Conservation (phyloP, 2,329 filamentous ascomycete genomes). For the Clathrospora elynae region DNA sequence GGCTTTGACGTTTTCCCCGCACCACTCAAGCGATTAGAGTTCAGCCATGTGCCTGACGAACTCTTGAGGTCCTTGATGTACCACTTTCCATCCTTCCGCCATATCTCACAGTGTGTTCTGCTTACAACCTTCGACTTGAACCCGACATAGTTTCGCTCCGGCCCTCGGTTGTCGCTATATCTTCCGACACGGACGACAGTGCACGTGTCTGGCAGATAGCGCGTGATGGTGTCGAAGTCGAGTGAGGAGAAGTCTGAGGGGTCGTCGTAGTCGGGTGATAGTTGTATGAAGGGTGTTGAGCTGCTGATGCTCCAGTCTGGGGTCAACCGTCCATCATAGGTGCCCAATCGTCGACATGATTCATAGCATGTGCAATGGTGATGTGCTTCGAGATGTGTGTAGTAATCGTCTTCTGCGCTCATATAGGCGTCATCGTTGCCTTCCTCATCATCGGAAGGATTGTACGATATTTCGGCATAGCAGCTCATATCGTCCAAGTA, state of each 20-base stretch:
- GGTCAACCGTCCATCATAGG: too few relatives aligned
- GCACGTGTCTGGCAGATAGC: not conserved
- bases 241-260: too few relatives aligned
- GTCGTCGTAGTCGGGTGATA: not conserved
- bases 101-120: not conserved
- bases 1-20: not conserved
- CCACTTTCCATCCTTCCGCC: not conserved
- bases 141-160: not conserved
- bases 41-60: not conserved
- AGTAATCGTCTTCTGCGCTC: too few relatives aligned
- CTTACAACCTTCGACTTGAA: not conserved
- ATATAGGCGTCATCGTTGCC: not conserved
- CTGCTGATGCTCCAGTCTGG: too few relatives aligned
- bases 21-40: not conserved
- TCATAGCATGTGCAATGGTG: too few relatives aligned
- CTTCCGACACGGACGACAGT: not conserved
- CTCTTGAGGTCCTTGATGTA: conserved; percentile 1
- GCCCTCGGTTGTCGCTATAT: not conserved
- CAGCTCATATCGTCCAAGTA: not conserved
- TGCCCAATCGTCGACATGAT: too few relatives aligned
- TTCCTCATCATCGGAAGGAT: too few relatives aligned
- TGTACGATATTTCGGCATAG: not conserved
- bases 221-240: not conserved
- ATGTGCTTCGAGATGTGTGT: not conserved
- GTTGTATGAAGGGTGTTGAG: not conserved